Evolutionary conservation across 257 asterid species (phyloP).

Genomic region (Plantago elongata): DNA sequence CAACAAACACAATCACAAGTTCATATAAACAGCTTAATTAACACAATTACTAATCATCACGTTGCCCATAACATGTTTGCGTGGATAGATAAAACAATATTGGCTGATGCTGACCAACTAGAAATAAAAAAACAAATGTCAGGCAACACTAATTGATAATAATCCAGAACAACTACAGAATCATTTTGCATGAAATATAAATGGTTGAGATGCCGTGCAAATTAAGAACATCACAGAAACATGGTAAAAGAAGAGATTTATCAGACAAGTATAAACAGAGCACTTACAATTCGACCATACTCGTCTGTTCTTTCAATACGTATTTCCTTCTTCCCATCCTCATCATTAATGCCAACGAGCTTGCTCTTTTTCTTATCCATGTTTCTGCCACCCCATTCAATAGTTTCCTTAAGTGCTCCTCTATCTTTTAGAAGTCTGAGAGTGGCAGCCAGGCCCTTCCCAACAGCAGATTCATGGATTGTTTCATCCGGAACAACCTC

Average conservation of each 20-base stretch:
- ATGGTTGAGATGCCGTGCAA: neutral
- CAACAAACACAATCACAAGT: too few species aligned
- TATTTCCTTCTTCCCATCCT: slow-evolving; percentile 67
- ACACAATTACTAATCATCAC: too few species aligned
- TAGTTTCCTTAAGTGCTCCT: slow-evolving; percentile 82
- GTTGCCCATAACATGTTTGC: too few species aligned
- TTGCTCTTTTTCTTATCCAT: slow-evolving; percentile 98
- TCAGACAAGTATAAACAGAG: neutral
- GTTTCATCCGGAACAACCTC: slow-evolving; percentile 62
- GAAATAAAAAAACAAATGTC: too few species aligned
- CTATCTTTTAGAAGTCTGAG: slow-evolving; percentile 76
- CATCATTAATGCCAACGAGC: slow-evolving; percentile 68
- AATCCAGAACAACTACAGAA: too few species aligned
- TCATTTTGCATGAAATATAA: too few species aligned
- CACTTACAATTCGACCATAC: slow-evolving; percentile 87
- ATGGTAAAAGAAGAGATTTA: neutral
- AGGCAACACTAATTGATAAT: too few species aligned
- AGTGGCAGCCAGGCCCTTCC: slow-evolving; percentile 83
- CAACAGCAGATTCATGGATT: slow-evolving; percentile 83
- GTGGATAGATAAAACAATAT: too few species aligned
- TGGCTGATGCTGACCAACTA: too few species aligned
- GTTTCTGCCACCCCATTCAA: slow-evolving; percentile 98
- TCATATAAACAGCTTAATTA: too few species aligned
- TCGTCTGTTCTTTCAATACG: slow-evolving; percentile 92
- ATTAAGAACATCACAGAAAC: neutral